Percentiles rank a stretch among this genome's conserved stretches.
Evolutionary conservation across 2,329 filamentous ascomycete genomes (phyloP).

Genomic region (Fusarium sacchari): DNA sequence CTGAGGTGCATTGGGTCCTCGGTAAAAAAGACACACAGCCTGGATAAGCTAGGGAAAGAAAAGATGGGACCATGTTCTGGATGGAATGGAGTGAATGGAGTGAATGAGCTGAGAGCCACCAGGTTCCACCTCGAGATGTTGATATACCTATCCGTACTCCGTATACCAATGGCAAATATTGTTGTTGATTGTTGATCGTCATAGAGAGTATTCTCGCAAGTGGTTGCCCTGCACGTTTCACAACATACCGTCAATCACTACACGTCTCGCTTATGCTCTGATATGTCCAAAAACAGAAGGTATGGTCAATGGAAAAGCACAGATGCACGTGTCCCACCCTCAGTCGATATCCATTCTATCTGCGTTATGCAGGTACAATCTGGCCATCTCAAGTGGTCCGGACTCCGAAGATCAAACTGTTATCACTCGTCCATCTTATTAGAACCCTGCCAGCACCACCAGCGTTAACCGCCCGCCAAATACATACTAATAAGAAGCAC

Average conservation of each 20-base stretch:
- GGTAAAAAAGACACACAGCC: conserved; percentile 9
- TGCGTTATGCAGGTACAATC: conserved; percentile 44
- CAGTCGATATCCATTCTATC: conserved; percentile 21
- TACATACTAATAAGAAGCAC: conserved; percentile 7
- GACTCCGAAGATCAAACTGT: conserved; percentile 38
- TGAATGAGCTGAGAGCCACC: conserved; percentile 24
- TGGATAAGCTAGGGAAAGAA: conserved; percentile 15
- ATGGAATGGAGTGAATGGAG: conserved; percentile 5
- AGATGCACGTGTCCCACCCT: conserved; percentile 31
- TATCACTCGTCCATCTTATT: conserved; percentile 13
- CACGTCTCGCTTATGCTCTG: conserved; percentile 8
- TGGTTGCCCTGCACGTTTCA: conserved; percentile 15
- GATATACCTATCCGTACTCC: not conserved
- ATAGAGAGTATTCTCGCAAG: not conserved
- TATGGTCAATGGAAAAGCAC: not conserved
- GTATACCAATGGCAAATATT: not conserved
- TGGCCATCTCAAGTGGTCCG: conserved; percentile 37
- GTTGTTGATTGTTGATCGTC: not conserved
- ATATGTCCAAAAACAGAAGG: conserved; percentile 19
- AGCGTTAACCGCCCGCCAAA: conserved; percentile 26
- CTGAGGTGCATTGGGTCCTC: conserved; percentile 11
- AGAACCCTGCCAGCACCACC: conserved; percentile 8
- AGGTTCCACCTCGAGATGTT: not conserved
- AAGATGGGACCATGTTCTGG: conserved; percentile 10
- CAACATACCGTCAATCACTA: not conserved